Base-by-base conservation (phyloP, 192 early-diverging fungal species). In the Chytriomyces sp. region DNA sequence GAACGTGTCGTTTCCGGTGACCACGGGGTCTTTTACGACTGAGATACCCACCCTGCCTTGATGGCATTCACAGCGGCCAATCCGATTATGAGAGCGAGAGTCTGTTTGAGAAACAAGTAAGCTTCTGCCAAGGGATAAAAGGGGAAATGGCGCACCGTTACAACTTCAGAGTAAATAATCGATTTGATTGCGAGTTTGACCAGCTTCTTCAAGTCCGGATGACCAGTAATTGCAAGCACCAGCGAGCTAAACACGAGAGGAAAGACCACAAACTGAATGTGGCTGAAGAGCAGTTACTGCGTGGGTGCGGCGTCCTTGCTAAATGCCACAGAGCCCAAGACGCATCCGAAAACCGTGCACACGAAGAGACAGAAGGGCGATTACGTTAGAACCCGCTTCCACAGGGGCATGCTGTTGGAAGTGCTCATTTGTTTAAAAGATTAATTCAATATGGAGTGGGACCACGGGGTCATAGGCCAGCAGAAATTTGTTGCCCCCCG, bases 161-260 rank as follows among this genome's bases (percentile, higher is more conserved):
- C 39, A 1, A 87, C 63, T 56, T 88, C 83, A 77, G 91, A 92
- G 76, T 92, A 91, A 39, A 85, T 71, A 44, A 92, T 84, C 0
- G 88, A 78, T 79, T 92, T 91, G 72, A 91, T 14, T 22, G 86
- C 90, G 10, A 92, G 72, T 3, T 82, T 78, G 37, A 88, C 90
- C 39, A 92, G 72, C 22, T 62, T 70, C 28, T 90, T 75, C 65
- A 91, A 86, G 70, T 89, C 85, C 33, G 80, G 82, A 59, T 92
- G 90, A 25, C 88, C 86, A n/a, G 89, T 87, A 74, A 91, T 91
- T 58, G 88, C 91, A 40, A 87, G 88, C 28, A 91, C 85, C 3
- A 92, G 77, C 25, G 88, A 89, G 4, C 89, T 87, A 73, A 92
- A 92, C 41, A 92, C 88, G 14, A 92, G 80, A 39, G 91, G 91